phyloP scores from a whole-genome alignment of 345 rosid species.

The Cardiospermum halicacabum region DNA sequence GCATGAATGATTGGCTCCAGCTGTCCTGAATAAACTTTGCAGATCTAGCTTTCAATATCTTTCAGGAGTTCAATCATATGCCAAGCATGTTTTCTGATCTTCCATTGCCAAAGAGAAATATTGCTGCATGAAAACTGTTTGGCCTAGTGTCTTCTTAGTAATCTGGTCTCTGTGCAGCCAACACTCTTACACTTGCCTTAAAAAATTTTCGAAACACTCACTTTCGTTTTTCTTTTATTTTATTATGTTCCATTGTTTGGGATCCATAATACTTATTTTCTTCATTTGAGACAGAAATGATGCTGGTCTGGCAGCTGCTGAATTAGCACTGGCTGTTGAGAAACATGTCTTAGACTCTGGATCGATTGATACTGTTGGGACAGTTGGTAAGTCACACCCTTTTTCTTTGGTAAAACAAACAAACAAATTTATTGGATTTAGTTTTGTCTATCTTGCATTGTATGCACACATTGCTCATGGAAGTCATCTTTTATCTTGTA shows the following conservation, averaged over 20 bases:
- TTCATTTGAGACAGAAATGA: conserved; percentile 53
- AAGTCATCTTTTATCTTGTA: not conserved
- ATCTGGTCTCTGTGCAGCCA: not conserved
- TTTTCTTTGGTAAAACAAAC: not conserved
- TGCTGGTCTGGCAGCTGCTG: conserved; percentile 96
- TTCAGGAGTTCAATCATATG: not conserved
- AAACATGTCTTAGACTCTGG: conserved; percentile 80
- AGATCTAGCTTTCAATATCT: not conserved
- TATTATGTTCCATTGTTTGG: not conserved
- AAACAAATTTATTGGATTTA: not conserved
- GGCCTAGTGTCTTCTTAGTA: not conserved
- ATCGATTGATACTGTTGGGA: conserved; percentile 91
- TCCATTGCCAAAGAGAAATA: not conserved
- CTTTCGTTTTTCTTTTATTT: not conserved
- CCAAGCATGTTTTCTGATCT: not conserved
- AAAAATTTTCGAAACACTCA: not conserved
- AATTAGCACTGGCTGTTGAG: conserved; percentile 87
- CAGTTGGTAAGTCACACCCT: conserved; percentile 56
- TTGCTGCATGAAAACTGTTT: not conserved
- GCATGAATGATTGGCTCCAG: not conserved
- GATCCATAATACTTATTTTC: conserved; percentile 7
- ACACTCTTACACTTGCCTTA: not conserved
- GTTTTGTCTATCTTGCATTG: not conserved
- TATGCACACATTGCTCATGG: not conserved
- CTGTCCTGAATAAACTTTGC: not conserved